Conservation (phyloP, 148 eudicot species). For the Cornus kousa region DNA sequence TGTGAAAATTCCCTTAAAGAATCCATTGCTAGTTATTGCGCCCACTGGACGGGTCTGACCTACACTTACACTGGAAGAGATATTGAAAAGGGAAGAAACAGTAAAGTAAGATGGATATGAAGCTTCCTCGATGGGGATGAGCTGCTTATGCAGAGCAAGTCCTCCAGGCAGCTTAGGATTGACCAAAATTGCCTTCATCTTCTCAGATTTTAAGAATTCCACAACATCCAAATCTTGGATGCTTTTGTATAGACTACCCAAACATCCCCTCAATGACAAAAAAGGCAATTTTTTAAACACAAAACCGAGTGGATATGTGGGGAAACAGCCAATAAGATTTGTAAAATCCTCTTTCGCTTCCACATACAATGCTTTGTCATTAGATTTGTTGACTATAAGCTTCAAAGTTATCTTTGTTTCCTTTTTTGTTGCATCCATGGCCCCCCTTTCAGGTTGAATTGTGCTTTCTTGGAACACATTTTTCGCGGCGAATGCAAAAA, state of each 20-base stretch:
- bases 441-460: not conserved
- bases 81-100: too few relatives aligned
- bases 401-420: not conserved
- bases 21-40: not conserved
- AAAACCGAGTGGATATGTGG: constrained; percentile 5
- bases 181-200: not conserved
- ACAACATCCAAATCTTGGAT: not conserved
- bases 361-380: not conserved
- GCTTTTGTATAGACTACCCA: constrained; percentile 2
- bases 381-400: not conserved
- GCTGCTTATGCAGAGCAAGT: not conserved
- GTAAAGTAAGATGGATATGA: not conserved
- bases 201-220: not conserved
- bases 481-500: not conserved
- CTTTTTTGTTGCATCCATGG: too few relatives aligned
- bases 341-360: not conserved
- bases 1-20: not conserved
- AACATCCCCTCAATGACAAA: constrained; percentile 3
- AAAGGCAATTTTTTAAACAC: not conserved
- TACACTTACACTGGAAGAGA: too few relatives aligned
- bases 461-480: not conserved
- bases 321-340: constrained; percentile 5
- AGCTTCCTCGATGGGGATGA: not conserved
- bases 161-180: not conserved
- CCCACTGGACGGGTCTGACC: not conserved